These are phyloP conservation scores for Phylloporus arenicola DNA, from an alignment of 768 basidiomycete genomes.

Conservation along the genomic window DNA sequence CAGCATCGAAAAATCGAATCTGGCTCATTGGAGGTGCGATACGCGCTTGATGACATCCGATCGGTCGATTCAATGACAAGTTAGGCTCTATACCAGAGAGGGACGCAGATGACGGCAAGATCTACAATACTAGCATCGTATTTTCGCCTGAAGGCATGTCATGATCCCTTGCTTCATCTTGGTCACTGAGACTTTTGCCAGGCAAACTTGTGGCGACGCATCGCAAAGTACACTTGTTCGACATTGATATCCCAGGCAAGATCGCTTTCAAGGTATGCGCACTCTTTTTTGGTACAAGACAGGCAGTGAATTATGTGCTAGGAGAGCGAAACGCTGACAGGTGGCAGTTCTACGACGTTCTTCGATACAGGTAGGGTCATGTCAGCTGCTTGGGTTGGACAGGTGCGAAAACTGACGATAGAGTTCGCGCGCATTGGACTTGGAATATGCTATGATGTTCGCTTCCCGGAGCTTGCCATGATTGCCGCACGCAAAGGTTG, in stretches of 20 bases:
- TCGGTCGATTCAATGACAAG: not conserved
- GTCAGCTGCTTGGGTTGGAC: not conserved
- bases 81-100: slow-evolving; percentile 91
- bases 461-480: slow-evolving; percentile 92
- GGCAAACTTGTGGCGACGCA: slow-evolving; percentile 84
- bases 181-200: slow-evolving; percentile 24
- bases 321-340: slow-evolving; percentile 86
- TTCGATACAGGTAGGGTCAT: slow-evolving; percentile 75
- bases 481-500: slow-evolving; percentile 81
- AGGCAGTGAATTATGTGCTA: slow-evolving; percentile 27
- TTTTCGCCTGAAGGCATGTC: slow-evolving; percentile 71
- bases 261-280: slow-evolving; percentile 77
- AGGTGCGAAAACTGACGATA: slow-evolving; percentile 23
- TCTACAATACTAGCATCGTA: slow-evolving; percentile 93
- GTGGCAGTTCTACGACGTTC: slow-evolving; percentile 64
- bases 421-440: slow-evolving; percentile 97
- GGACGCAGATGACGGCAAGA: slow-evolving; percentile 51
- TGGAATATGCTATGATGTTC: slow-evolving; percentile 94
- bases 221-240: slow-evolving; percentile 94
- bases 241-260: slow-evolving; percentile 93
- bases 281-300: not conserved
- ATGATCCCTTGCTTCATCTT: not conserved
- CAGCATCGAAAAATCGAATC: slow-evolving; percentile 68
- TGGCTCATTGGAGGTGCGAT: slow-evolving; percentile 90
- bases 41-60: not conserved